Percentiles rank a stretch among this genome's conserved stretches.
Conservation (phyloP, 441 rosid species). For the Populus hybrid region DNA sequence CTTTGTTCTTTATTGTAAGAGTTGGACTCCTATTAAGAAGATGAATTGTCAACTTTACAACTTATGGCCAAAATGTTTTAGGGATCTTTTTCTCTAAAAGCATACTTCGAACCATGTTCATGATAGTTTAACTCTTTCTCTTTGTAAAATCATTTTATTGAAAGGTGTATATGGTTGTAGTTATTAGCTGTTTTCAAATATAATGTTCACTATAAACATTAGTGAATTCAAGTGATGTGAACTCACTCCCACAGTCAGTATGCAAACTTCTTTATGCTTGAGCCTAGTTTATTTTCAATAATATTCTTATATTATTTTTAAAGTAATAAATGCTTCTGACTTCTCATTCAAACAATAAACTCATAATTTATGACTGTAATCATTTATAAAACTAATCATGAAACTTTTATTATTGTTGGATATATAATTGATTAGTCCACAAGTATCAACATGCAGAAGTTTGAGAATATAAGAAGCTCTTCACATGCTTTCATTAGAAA, state of each 20-base stretch:
- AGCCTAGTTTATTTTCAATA: accelerated
- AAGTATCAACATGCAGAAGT: background rate
- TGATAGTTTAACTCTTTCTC: background rate
- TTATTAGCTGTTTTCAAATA: background rate
- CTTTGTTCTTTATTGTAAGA: background rate
- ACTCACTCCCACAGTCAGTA: background rate
- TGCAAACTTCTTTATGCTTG: too few relatives aligned
- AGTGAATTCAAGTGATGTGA: too few relatives aligned
- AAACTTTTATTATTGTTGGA: too few relatives aligned
- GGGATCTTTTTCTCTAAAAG: too few relatives aligned
- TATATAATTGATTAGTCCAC: background rate
- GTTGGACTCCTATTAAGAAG: background rate
- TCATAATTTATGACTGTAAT: too few relatives aligned
- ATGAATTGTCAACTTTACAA: background rate
- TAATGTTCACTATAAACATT: background rate
- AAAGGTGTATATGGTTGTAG: too few relatives aligned
- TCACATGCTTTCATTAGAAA: background rate
- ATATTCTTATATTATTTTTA: too few relatives aligned
- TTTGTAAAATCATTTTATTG: background rate
- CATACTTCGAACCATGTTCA: background rate
- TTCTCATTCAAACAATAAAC: too few relatives aligned
- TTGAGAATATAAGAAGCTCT: background rate
- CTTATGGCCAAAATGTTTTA: background rate
- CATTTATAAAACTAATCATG: background rate
- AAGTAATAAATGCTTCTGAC: too few relatives aligned